phyloP scores from a whole-genome alignment of 2,329 filamentous ascomycete genomes.

The Exophiala dermatitidis region DNA sequence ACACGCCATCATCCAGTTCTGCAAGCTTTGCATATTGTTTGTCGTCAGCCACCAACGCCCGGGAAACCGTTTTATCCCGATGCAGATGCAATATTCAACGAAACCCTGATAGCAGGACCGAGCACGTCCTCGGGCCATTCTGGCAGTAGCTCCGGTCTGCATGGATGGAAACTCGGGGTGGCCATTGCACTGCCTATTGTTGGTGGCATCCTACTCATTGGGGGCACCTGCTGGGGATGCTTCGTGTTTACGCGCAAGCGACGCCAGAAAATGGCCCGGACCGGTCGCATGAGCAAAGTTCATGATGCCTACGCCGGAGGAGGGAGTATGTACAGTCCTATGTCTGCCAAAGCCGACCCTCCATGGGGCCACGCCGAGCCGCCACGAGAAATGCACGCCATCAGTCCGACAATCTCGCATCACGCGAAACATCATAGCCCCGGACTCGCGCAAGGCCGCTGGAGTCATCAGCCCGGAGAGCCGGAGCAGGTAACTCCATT shows the following conservation, averaged over 20 bases:
- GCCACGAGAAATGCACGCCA: conserved; percentile 24
- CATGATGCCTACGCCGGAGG: conserved; percentile 21
- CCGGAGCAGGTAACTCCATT: conserved; percentile 22
- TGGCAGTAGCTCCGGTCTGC: conserved; percentile 21
- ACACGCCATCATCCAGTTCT: conserved; percentile 31
- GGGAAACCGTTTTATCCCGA: conserved; percentile 36
- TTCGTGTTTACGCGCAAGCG: conserved; percentile 39
- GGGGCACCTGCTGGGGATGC: conserved; percentile 32
- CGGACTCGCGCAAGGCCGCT: conserved; percentile 22
- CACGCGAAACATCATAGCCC: conserved; percentile 21
- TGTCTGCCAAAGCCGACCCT: conserved; percentile 16
- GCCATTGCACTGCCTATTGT: conserved; percentile 40
- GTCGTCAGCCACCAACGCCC: conserved; percentile 34
- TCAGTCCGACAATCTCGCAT: conserved; percentile 14
- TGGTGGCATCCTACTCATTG: conserved; percentile 36
- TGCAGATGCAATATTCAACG: conserved; percentile 37
- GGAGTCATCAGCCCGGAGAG: conserved; percentile 11
- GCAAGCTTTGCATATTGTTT: conserved; percentile 41
- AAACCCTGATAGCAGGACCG: conserved; percentile 28
- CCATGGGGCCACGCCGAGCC: conserved; percentile 17
- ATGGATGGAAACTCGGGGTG: conserved; percentile 32
- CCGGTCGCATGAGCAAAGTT: conserved; percentile 24
- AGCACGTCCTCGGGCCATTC: conserved; percentile 23
- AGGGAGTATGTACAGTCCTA: conserved; percentile 13
- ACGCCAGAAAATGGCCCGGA: conserved; percentile 32